Evolutionary conservation across 177 flowering plant genomes (phyloP).

Genomic region (Vitis hybrid): DNA sequence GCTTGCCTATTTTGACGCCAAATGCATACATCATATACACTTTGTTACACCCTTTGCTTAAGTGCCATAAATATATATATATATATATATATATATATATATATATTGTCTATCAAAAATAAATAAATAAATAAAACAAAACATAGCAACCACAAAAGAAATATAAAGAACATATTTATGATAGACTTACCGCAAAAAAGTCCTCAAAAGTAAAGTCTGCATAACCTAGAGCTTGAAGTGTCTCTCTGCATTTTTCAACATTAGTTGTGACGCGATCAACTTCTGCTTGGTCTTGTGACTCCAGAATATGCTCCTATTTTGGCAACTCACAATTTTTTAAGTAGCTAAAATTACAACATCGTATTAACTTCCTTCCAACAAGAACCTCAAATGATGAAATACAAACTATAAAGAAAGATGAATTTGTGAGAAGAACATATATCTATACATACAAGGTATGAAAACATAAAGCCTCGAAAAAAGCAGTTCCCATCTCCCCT

Average conservation of each 20-base stretch:
- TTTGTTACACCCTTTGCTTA: too few relatives aligned
- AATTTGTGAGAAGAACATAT: background rate
- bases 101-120: background rate
- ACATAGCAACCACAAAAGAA: background rate
- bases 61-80: too few relatives aligned
- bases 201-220: conserved; percentile 95
- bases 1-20: too few relatives aligned
- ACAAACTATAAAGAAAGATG: conserved; percentile 8
- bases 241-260: conserved; percentile 81
- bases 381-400: conserved; percentile 16
- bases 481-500: conserved; percentile 99
- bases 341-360: conserved; percentile 13
- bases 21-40: too few relatives aligned
- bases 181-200: conserved; percentile 65
- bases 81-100: too few relatives aligned
- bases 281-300: conserved; percentile 74
- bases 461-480: conserved; percentile 93
- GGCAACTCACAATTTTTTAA: conserved; percentile 23
- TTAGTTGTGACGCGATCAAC: conserved; percentile 71
- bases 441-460: conserved; percentile 68
- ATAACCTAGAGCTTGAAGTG: conserved; percentile 80
- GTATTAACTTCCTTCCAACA: conserved; percentile 11
- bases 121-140: background rate
- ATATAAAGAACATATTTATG: background rate
- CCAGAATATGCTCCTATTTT: conserved; percentile 81